These are phyloP conservation scores for Phoma sp. DNA, from an alignment of 2,329 filamentous ascomycete genomes.

Conservation along the genomic window DNA sequence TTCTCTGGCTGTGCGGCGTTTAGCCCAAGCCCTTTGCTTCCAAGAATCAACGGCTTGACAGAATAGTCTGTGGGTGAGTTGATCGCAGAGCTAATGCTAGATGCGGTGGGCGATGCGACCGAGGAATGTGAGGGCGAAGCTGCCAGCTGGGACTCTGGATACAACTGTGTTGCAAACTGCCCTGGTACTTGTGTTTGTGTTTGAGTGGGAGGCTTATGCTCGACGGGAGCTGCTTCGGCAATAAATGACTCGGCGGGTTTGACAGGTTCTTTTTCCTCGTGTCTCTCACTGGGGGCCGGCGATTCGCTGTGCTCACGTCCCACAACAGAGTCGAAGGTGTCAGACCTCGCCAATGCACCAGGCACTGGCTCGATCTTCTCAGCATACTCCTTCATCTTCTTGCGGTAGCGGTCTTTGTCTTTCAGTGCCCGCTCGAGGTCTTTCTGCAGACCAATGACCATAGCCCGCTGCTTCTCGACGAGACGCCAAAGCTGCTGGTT, in stretches of 20 bases:
- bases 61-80: slow-evolving; percentile 44
- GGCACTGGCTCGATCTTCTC: slow-evolving; percentile 52
- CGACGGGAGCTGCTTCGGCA: slow-evolving; percentile 14
- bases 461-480: slow-evolving; percentile 92
- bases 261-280: slow-evolving; percentile 38
- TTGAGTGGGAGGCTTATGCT: slow-evolving; percentile 28
- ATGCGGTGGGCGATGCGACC: slow-evolving; percentile 21
- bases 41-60: slow-evolving; percentile 37
- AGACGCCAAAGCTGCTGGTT: slow-evolving; percentile 93
- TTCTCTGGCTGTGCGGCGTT: slow-evolving; percentile 30
- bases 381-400: slow-evolving; percentile 80
- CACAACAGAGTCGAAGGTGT: slow-evolving; percentile 42
- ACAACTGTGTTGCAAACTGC: slow-evolving; percentile 15
- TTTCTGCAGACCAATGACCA: slow-evolving; percentile 93
- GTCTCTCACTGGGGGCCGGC: slow-evolving; percentile 42
- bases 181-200: neutral
- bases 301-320: slow-evolving; percentile 48
- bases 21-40: slow-evolving; percentile 32
- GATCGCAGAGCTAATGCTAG: slow-evolving; percentile 32
- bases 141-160: slow-evolving; percentile 40
- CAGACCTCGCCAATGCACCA: slow-evolving; percentile 40
- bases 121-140: slow-evolving; percentile 41
- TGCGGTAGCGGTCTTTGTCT: slow-evolving; percentile 92
- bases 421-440: slow-evolving; percentile 89
- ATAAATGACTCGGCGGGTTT: slow-evolving; percentile 19